Percentiles rank a stretch among this genome's conserved stretches.
These are phyloP conservation scores for Castanea mollissima DNA, from an alignment of 306 rosid genomes.

Conservation along the genomic window DNA sequence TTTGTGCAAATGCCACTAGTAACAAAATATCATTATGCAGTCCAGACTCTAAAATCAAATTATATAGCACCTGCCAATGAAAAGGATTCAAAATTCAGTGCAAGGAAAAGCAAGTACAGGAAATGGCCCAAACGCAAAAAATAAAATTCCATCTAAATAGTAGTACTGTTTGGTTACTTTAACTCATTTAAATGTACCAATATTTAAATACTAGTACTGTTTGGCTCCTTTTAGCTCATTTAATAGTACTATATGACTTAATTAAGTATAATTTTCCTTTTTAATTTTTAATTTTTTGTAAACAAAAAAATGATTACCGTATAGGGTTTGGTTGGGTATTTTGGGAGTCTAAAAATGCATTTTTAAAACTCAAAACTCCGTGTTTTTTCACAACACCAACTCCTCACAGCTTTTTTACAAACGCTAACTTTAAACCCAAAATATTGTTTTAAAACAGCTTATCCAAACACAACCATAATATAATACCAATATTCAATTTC, in stretches of 20 bases:
- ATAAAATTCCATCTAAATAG: neutral
- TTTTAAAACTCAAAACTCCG: too few species aligned
- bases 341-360: too few species aligned
- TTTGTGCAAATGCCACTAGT: slow-evolving; percentile 21
- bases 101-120: neutral
- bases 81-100: neutral
- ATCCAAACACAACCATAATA: too few species aligned
- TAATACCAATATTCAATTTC: neutral
- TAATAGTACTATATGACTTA: neutral
- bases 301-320: neutral
- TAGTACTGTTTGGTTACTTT: neutral
- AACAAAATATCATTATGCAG: slow-evolving; percentile 16
- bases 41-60: slow-evolving; percentile 3
- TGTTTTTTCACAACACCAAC: too few species aligned
- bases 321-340: neutral
- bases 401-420: too few species aligned
- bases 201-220: too few species aligned
- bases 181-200: neutral
- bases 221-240: too few species aligned
- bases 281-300: neutral
- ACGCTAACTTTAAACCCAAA: too few species aligned
- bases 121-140: neutral
- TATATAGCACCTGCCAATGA: neutral
- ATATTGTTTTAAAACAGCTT: too few species aligned
- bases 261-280: neutral